Conservation (phyloP, 176 grass and related monocot species). For the Zea luxurians region DNA sequence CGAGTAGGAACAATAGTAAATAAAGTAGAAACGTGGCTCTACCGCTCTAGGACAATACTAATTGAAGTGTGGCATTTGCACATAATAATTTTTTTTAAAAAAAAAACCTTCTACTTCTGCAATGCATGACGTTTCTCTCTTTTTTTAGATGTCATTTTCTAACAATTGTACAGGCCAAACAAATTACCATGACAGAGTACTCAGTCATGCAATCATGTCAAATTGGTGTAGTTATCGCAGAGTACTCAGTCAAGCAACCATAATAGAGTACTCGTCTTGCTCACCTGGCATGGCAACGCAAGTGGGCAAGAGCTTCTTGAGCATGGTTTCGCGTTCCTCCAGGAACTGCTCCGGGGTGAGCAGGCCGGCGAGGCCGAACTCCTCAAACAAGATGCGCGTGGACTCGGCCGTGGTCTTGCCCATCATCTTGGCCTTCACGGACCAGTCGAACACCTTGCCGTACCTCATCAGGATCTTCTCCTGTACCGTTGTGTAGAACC, state of each 20-base stretch:
- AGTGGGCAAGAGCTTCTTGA: constrained; percentile 73
- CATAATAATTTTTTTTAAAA: background rate
- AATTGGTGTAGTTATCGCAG: background rate
- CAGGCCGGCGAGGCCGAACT: constrained; percentile 58
- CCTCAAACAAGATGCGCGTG: constrained; percentile 67
- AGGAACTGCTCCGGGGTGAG: constrained; percentile 82
- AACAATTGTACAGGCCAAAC: background rate
- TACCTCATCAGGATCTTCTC: constrained; percentile 82
- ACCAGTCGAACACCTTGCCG: constrained; percentile 89
- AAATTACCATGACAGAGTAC: background rate
- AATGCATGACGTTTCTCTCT: background rate
- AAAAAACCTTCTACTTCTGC: background rate
- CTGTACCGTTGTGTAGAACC: constrained; percentile 89
- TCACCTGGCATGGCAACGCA: constrained; percentile 65
- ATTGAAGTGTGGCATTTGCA: background rate
- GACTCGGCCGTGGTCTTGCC: constrained; percentile 82
- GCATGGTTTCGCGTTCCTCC: constrained; percentile 72
- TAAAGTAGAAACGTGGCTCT: background rate
- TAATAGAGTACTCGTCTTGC: background rate
- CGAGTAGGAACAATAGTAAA: background rate
- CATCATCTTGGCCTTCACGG: constrained; percentile 93
- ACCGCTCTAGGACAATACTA: background rate
- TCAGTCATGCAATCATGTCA: background rate
- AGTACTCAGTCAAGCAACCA: too few species aligned
- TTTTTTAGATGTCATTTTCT: background rate